Percentiles rank a stretch among this genome's conserved stretches.
These are phyloP conservation scores for Scutellaria barbata DNA, from an alignment of 257 asterid species.

Conservation along the genomic window DNA sequence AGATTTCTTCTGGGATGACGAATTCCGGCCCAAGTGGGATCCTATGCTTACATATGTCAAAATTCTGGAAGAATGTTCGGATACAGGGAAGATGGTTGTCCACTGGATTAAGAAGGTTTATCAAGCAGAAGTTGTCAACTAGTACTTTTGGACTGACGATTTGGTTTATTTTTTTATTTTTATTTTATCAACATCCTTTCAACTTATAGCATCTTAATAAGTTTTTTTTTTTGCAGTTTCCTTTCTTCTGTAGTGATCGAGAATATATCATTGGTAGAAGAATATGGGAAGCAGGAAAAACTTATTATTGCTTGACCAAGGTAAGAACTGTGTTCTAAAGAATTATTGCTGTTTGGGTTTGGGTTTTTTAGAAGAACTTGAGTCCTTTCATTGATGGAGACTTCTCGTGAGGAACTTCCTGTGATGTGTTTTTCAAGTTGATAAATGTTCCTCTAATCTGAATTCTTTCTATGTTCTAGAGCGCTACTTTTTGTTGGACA, in stretches of 20 bases:
- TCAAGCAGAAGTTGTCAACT: not conserved
- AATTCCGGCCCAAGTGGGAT: conserved; percentile 87
- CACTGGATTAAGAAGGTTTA: conserved; percentile 94
- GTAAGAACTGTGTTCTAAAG: conserved; percentile 35
- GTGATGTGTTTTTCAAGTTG: not conserved
- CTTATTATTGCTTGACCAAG: conserved; percentile 73
- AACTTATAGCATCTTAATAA: conserved; percentile 17
- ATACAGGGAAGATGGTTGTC: conserved; percentile 70
- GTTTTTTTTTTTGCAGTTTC: conserved; percentile 65
- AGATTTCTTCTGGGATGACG: conserved; percentile 98
- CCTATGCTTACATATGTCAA: conserved; percentile 74
- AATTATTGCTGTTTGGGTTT: not conserved
- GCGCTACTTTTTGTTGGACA: no score
- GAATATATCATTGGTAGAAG: conserved; percentile 82
- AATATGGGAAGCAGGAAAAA: conserved; percentile 79
- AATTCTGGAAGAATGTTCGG: conserved; percentile 71
- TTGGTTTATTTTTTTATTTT: conserved; percentile 14
- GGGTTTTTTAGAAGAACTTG: not conserved
- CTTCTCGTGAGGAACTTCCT: not conserved
- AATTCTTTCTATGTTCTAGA: not conserved
- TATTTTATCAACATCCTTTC: conserved; percentile 28
- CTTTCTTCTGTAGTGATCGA: conserved; percentile 90
- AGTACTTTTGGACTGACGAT: not conserved
- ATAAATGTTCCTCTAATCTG: not conserved
- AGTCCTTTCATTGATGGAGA: conserved; percentile 2